Conservation (phyloP, 257 asterid genomes). For the Salvia splendens region DNA sequence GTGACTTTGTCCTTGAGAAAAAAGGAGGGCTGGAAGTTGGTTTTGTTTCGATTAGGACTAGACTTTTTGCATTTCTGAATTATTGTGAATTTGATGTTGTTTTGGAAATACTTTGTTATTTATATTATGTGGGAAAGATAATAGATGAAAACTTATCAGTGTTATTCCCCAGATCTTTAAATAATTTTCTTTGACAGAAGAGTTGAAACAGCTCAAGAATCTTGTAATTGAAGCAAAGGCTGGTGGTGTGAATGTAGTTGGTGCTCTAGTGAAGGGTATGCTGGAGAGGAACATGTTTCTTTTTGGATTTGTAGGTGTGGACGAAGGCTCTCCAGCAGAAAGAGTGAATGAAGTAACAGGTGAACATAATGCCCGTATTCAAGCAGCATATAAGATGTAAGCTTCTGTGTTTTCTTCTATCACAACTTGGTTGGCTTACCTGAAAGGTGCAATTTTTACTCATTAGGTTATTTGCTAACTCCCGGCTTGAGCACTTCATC, state of each 20-base stretch:
- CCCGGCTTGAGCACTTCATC: slow-evolving; percentile 67
- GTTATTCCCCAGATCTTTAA: neutral
- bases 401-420: slow-evolving; percentile 19
- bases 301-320: slow-evolving; percentile 66
- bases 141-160: neutral
- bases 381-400: slow-evolving; percentile 65
- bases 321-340: slow-evolving; percentile 63
- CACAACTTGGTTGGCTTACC: slow-evolving; percentile 19
- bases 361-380: slow-evolving; percentile 63
- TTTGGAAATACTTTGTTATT: neutral
- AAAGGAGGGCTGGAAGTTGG: too few species aligned
- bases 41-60: too few species aligned
- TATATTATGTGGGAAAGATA: neutral
- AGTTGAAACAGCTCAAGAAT: slow-evolving; percentile 56
- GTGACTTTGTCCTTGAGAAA: too few species aligned
- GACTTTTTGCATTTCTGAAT: too few species aligned
- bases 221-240: slow-evolving; percentile 60
- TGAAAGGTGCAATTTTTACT: slow-evolving; percentile 34
- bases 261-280: slow-evolving; percentile 66
- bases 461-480: slow-evolving; percentile 62
- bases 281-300: slow-evolving; percentile 71
- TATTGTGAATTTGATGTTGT: neutral
- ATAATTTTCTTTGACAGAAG: slow-evolving; percentile 46
- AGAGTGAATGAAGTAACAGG: slow-evolving; percentile 68
- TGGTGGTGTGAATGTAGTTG: slow-evolving; percentile 46